These are phyloP conservation scores for Chrysoporthe austroafricana DNA, from an alignment of 2,329 filamentous ascomycete genomes.

Conservation along the genomic window DNA sequence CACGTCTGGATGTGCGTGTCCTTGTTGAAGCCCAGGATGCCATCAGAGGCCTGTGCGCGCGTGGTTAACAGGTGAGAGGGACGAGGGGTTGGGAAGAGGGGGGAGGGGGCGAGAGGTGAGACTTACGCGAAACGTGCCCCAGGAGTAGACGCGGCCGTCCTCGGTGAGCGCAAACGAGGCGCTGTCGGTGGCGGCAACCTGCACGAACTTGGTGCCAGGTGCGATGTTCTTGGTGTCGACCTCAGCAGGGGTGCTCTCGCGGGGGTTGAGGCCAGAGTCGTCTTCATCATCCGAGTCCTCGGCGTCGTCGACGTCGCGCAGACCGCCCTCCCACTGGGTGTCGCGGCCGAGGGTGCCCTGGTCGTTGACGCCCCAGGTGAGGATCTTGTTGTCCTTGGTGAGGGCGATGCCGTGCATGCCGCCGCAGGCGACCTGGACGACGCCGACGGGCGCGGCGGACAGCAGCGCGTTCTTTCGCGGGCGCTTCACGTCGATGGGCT, in stretches of 20 bases:
- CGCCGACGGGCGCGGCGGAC: slow-evolving; percentile 58
- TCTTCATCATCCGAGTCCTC: slow-evolving; percentile 44
- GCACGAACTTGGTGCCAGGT: slow-evolving; percentile 46
- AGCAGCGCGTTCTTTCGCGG: slow-evolving; percentile 71
- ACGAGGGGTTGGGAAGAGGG: no score
- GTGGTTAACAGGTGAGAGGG: slow-evolving; percentile 21
- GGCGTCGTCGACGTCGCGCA: slow-evolving; percentile 54
- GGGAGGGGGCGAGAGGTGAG: no score
- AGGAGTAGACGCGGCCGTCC: slow-evolving; percentile 77
- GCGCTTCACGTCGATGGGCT: slow-evolving; percentile 72
- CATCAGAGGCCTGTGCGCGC: slow-evolving; percentile 46
- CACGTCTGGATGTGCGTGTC: slow-evolving; percentile 46
- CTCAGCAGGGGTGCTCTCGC: slow-evolving; percentile 64
- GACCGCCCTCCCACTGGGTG: slow-evolving; percentile 65
- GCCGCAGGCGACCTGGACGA: slow-evolving; percentile 77
- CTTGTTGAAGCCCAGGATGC: slow-evolving; percentile 46
- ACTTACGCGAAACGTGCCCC: slow-evolving; percentile 74
- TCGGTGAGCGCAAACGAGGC: slow-evolving; percentile 76
- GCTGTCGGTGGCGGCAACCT: slow-evolving; percentile 74
- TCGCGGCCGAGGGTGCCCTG: slow-evolving; percentile 79
- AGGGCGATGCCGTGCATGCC: slow-evolving; percentile 82
- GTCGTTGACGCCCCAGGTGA: slow-evolving; percentile 89
- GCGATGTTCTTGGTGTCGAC: slow-evolving; percentile 51
- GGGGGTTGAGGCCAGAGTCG: slow-evolving; percentile 59
- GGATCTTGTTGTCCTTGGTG: slow-evolving; percentile 78